Evolutionary conservation across 805 yeast genomes (phyloP), one percentile per base, ranked within the genome.

Genomic region (Yarrowia sp.): DNA sequence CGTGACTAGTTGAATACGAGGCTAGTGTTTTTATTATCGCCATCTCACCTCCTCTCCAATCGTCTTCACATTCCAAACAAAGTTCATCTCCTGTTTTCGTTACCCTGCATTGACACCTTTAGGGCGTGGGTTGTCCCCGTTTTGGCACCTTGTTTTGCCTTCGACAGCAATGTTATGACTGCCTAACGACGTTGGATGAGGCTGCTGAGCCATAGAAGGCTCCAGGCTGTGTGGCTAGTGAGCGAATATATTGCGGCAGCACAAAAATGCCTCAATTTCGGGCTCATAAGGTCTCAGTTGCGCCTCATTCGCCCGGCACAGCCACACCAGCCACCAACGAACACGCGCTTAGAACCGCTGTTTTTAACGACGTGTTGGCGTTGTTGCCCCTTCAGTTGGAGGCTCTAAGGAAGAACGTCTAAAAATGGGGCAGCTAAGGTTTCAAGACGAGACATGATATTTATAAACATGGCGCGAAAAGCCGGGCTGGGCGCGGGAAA

Each of bases 91-190:
- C 42, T 38, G 42, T 38, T 13, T 39, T 39, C 14, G 27, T 29
- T 18, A 27, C 35, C 25, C 35, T 16, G 32, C 47, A 24, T 24
- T 27, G 47, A 10, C 31, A 24, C 46, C 25, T 22, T 25, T 3
- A 13, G 38, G 53, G 38, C 18, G 19, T 21, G 55, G 55, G 38
- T 6, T 6, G 18, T 6, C 19, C 6, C 53, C 19, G 13, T 9
- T 46, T 31, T 46, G 22, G 36, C 25, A 19, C 16, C n/a, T n/a
- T 47, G 55, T 47, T 46, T 31, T 31, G 55, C 55, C 18, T 46
- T 47, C 38, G 18, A 22, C 55, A 47, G 55, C 55, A 47, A 47
- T 47, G 55, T 47, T 47, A 44, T 44, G 49, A 44, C 49, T 25
- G 49, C 22, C 49, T 21, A 25, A 42, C 32, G 18, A 9, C 22